These are phyloP conservation scores for Lactarius trivialis DNA, from an alignment of 768 basidiomycete genomes.

Conservation along the genomic window DNA sequence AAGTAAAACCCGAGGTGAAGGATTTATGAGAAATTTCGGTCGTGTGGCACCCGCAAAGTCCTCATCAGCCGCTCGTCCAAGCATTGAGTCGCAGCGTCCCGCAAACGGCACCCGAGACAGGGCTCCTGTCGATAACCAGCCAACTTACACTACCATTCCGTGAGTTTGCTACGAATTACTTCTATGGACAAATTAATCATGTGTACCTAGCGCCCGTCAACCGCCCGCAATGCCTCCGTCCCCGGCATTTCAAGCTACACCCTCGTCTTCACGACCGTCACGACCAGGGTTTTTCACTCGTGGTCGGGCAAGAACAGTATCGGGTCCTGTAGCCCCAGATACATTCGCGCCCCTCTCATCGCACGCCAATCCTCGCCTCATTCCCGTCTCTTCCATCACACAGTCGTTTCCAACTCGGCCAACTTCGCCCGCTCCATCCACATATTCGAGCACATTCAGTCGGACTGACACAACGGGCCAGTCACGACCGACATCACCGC, in stretches of 20 bases:
- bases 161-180: conserved; percentile 34
- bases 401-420: conserved; percentile 10
- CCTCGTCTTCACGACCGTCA: conserved; percentile 29
- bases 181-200: conserved; percentile 10
- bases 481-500: conserved; percentile 24
- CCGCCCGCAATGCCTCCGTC: conserved; percentile 56
- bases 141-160: conserved; percentile 50
- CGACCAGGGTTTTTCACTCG: conserved; percentile 41
- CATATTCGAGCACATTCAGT: conserved; percentile 18
- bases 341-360: conserved; percentile 14
- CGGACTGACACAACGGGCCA: conserved; percentile 18
- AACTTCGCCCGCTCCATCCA: conserved; percentile 18
- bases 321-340: conserved; percentile 19
- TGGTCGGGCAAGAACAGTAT: conserved; percentile 30
- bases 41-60: conserved; percentile 31
- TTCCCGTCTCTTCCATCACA: background rate
- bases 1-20: conserved; percentile 31
- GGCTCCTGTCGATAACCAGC: conserved; percentile 51
- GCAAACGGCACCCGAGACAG: conserved; percentile 38
- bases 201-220: conserved; percentile 43
- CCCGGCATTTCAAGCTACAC: conserved; percentile 36
- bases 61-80: conserved; percentile 45
- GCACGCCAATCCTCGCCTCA: conserved; percentile 15
- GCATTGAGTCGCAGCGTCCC: conserved; percentile 56
- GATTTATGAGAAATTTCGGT: conserved; percentile 40